Evolutionary conservation across 1,139 yeast species (phyloP), one percentile per base, ranked within the genome.

Genomic region (Sugiyamaella xylanicola): DNA sequence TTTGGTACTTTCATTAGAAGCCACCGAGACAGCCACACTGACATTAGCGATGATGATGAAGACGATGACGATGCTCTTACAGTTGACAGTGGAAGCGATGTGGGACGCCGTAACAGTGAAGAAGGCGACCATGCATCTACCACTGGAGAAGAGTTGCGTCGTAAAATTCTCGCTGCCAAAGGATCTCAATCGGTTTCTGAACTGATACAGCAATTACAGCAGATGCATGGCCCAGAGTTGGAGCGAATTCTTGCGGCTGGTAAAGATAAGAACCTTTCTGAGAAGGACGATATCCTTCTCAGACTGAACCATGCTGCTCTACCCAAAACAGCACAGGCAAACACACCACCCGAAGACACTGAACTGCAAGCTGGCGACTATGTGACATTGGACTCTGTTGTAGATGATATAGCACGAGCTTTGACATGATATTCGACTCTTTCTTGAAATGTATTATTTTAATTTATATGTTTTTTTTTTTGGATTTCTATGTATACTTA

Each of bases 91-190:
- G 47, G 16, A 16, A 45, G 25, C 4, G 50, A 35, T 1, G 42
- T 44, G n/a, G 48, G 35, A 22, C 32, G 29, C 4, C 20, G 46
- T 13, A 29, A 19, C n/a, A 43, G 39, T 20, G 46, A 48, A 21
- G 48, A 46, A 29, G 35, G 17, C 8, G 51, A 41, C 27, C n/a
- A 29, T 32, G 25, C 36, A 8, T 16, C 55, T 2, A 56, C 61
- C 0, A 82, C 92, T 0, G 95, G 95, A 17, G 78, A 85, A 2
- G 91, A 87, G 66, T 74, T 88, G 41, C 76, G 95, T 58, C 88
- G 85, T 59, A 91, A 93, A 0, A 85, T 87, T 46, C 83, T 87
- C 53, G 82, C 83, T 55, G 92, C 92, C 2, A 87, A 87, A 65
- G 95, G 95, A 55, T 82, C 86, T 54, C 85, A 84, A 58, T 81